Evolutionary conservation across 768 basidiomycete species (phyloP).

Genomic region (Fistulinella prunicolor): DNA sequence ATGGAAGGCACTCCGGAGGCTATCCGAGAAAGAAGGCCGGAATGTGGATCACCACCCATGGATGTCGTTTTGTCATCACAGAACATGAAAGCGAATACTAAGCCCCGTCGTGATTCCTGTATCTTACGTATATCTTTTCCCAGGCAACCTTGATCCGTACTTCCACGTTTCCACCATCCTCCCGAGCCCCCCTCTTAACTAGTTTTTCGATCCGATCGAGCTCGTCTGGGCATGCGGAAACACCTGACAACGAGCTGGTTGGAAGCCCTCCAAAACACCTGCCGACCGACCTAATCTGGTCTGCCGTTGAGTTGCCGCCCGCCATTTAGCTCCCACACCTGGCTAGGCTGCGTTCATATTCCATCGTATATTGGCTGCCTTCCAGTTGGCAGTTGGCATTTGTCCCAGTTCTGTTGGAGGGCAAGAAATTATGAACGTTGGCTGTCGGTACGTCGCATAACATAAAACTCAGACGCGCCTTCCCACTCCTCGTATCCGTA

Average conservation of each 20-base stretch:
- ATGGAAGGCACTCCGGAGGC: no score
- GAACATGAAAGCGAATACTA: no score
- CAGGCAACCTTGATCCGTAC: not conserved
- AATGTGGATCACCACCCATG: no score
- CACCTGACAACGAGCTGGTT: not conserved
- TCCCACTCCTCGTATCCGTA: no score
- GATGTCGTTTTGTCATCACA: no score
- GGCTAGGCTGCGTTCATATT: not conserved
- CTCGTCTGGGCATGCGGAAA: not conserved
- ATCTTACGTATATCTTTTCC: no score
- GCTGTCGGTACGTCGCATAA: not conserved
- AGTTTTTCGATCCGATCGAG: not conserved
- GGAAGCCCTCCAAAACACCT: constrained; percentile 1
- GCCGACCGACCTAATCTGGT: not conserved
- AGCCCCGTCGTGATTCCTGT: no score
- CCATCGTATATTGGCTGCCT: not conserved
- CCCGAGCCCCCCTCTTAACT: no score
- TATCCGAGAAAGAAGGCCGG: no score
- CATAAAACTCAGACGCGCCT: not conserved
- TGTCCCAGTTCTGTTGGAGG: not conserved
- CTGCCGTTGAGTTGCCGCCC: not conserved
- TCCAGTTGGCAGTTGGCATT: not conserved
- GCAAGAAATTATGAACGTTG: not conserved
- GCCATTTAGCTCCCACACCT: not conserved
- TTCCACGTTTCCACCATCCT: no score